phyloP scores from a whole-genome alignment of 2,329 filamentous ascomycete species.

The Trichoderma koningii region DNA sequence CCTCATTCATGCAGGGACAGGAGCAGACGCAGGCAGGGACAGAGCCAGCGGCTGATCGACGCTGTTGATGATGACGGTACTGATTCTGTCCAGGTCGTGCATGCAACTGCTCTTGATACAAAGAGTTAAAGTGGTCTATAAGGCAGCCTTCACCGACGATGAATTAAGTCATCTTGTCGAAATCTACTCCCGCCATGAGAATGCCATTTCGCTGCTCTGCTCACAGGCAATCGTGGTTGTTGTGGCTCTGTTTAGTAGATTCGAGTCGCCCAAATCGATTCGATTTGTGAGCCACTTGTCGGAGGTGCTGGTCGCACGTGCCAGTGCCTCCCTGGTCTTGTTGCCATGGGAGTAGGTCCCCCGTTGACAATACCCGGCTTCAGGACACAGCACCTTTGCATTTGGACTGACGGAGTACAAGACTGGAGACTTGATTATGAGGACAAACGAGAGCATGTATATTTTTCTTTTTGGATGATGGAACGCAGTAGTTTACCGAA shows the following conservation, averaged over 20 bases:
- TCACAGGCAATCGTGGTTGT: neutral
- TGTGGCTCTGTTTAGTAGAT: neutral
- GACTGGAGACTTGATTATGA: neutral
- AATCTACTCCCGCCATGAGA: neutral
- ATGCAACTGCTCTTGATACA: neutral
- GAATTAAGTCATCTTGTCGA: neutral
- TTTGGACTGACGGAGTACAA: neutral
- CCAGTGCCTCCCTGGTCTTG: neutral
- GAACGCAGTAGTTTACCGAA: too few species aligned
- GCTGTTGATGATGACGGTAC: neutral
- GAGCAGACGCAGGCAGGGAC: too few species aligned
- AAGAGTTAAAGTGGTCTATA: neutral
- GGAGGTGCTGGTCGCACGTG: conserved; percentile 15
- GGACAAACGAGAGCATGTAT: neutral
- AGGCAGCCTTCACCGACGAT: neutral
- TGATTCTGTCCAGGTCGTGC: neutral
- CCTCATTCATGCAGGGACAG: neutral
- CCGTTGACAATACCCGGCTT: conserved; percentile 1
- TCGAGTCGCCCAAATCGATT: neutral
- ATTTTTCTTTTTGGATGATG: too few species aligned
- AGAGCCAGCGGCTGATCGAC: neutral
- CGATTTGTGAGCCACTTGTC: conserved; percentile 10
- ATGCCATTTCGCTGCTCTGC: neutral
- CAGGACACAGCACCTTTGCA: neutral
- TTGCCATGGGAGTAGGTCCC: neutral